A percentile compares a stretch with the other conserved stretches of the same genome.
These are phyloP conservation scores for Pseudocercospora macadamiae DNA, from an alignment of 2,329 filamentous ascomycete genomes.

Conservation along the genomic window DNA sequence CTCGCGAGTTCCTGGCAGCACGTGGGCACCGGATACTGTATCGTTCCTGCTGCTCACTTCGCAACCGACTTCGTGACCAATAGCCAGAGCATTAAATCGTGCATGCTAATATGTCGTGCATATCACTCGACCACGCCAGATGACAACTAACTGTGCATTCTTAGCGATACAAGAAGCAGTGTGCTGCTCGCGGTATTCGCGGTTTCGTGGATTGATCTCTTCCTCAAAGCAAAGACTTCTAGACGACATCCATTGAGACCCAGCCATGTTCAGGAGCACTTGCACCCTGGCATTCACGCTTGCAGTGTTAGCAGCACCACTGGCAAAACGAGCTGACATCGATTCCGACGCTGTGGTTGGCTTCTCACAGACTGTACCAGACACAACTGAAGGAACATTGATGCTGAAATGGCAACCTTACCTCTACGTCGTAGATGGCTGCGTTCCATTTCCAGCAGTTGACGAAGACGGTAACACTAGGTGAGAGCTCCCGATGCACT, in stretches of 20 bases:
- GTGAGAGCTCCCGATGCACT: constrained; percentile 41
- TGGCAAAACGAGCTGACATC: constrained; percentile 45
- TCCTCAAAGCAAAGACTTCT: no score
- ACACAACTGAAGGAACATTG: constrained; percentile 48
- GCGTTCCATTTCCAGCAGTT: constrained; percentile 65
- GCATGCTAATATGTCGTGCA: no score
- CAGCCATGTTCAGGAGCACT: background rate
- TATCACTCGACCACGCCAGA: no score
- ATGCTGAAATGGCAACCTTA: constrained; percentile 61
- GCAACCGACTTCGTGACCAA: no score
- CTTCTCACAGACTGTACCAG: constrained; percentile 57
- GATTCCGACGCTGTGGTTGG: constrained; percentile 54
- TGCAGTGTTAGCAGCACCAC: background rate
- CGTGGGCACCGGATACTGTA: background rate
- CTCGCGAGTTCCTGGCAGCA: background rate
- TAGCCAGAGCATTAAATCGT: no score
- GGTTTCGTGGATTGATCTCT: no score
- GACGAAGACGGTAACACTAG: constrained; percentile 61
- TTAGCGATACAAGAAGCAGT: no score
- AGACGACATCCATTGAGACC: background rate
- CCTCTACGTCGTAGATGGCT: constrained; percentile 61
- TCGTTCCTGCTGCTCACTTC: no score
- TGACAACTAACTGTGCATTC: no score
- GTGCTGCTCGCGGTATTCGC: no score
- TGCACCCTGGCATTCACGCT: background rate